A percentile compares a stretch with the other conserved stretches of the same genome.
These are phyloP conservation scores for Cudoniella acicularis DNA, from an alignment of 495 filamentous ascomycete species.

Conservation along the genomic window DNA sequence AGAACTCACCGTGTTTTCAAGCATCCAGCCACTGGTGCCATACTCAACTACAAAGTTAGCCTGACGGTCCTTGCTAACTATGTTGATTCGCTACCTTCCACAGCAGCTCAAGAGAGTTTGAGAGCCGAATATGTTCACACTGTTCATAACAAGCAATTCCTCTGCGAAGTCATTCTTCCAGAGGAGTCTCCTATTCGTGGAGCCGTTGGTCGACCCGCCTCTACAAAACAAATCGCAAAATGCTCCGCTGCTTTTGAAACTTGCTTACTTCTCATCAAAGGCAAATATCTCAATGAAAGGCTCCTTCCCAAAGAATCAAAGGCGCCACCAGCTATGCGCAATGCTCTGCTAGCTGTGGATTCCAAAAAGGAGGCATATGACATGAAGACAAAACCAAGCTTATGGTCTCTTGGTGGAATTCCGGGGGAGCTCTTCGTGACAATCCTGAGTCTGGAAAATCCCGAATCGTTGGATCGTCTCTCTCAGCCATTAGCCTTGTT, in stretches of 20 bases:
- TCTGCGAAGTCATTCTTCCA: conserved; percentile 81
- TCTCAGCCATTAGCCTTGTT: conserved; percentile 69
- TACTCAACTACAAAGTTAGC: conserved; percentile 72
- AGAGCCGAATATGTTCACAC: conserved; percentile 61
- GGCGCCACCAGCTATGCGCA: conserved; percentile 77
- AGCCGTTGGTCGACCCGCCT: conserved; percentile 54
- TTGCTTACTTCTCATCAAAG: conserved; percentile 65
- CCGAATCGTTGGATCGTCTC: conserved; percentile 52
- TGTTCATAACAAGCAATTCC: conserved; percentile 54
- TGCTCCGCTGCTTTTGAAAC: conserved; percentile 86
- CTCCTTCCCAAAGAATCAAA: conserved; percentile 72
- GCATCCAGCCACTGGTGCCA: conserved; percentile 69
- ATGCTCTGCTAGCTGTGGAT: conserved; percentile 81
- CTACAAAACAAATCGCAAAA: conserved; percentile 76
- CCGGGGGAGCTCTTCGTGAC: conserved; percentile 61
- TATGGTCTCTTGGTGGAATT: conserved; percentile 58
- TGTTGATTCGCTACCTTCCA: conserved; percentile 53
- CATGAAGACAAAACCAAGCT: conserved; percentile 73
- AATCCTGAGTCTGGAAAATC: conserved; percentile 56
- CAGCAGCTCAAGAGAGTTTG: conserved; percentile 51
- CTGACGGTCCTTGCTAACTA: conserved; percentile 58
- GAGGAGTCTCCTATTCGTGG: conserved; percentile 67
- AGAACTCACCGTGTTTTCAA: conserved; percentile 53
- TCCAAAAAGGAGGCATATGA: conserved; percentile 66
- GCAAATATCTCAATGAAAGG: conserved; percentile 65